Conservation (phyloP, 202 grass and related monocot genomes). For the Panicum virgatum region DNA sequence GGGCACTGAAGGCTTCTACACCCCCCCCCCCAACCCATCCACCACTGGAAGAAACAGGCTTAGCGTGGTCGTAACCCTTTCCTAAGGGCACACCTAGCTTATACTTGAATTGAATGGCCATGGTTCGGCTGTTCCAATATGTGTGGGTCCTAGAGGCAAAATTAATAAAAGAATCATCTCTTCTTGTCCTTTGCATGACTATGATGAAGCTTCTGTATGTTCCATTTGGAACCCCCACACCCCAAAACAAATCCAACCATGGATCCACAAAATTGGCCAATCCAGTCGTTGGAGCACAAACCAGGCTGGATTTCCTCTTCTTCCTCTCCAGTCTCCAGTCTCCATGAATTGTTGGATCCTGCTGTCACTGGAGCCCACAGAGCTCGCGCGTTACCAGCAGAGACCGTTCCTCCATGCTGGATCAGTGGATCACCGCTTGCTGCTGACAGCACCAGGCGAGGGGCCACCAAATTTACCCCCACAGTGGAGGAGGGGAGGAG, state of each 20-base stretch:
- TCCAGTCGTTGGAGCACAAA: not conserved
- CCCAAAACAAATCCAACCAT: not conserved
- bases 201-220: not conserved
- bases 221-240: not conserved
- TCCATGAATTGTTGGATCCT: not conserved
- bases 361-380: not conserved
- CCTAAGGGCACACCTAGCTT: not conserved
- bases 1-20: too few species aligned
- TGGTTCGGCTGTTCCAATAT: not conserved
- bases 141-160: not conserved
- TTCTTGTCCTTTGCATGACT: not conserved
- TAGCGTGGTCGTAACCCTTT: not conserved
- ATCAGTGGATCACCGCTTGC: not conserved
- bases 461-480: not conserved
- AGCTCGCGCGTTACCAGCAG: not conserved
- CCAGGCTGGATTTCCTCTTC: too few species aligned
- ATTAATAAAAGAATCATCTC: not conserved
- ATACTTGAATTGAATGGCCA: not conserved
- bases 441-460: not conserved
- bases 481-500: not conserved
- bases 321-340: not conserved
- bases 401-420: not conserved
- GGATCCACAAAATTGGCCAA: not conserved
- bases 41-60: not conserved
- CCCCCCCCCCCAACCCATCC: too few species aligned